Conservation (phyloP, 1,139 yeast species). For the Pichia sp. region DNA sequence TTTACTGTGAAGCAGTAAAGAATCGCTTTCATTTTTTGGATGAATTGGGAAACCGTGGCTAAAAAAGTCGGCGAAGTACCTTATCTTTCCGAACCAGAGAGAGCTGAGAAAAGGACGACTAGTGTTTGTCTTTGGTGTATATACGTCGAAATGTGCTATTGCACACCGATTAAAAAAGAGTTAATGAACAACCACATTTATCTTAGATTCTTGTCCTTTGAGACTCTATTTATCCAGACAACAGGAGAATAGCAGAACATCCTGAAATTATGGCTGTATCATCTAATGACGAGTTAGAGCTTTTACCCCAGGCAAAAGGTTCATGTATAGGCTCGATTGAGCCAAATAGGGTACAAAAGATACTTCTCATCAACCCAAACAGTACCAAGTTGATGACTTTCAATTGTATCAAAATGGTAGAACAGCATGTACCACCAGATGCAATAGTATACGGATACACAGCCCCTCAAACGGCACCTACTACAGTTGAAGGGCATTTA, state of each 20-base stretch:
- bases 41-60: too few species aligned
- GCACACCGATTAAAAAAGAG: not conserved
- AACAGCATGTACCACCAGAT: constrained; percentile 28
- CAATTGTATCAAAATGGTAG: constrained; percentile 30
- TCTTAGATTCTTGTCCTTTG: too few species aligned
- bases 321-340: constrained; percentile 6
- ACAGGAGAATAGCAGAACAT: too few species aligned
- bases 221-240: too few species aligned
- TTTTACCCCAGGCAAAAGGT: constrained; percentile 11
- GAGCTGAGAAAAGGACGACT: not conserved
- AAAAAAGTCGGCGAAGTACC: not conserved
- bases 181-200: not conserved
- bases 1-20: too few species aligned
- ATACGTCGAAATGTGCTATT: not conserved
- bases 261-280: not conserved
- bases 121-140: not conserved
- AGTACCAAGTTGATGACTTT: constrained; percentile 29
- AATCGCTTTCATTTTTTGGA: too few species aligned
- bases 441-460: constrained; percentile 30
- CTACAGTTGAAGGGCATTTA: constrained; percentile 30
- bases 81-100: not conserved
- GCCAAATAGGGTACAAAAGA: constrained; percentile 9
- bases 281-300: not conserved
- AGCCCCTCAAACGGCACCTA: constrained; percentile 26
- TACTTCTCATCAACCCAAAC: constrained; percentile 30